Base-by-base conservation (phyloP, 768 basidiomycete species). In the Leccinum subgranulosum region DNA sequence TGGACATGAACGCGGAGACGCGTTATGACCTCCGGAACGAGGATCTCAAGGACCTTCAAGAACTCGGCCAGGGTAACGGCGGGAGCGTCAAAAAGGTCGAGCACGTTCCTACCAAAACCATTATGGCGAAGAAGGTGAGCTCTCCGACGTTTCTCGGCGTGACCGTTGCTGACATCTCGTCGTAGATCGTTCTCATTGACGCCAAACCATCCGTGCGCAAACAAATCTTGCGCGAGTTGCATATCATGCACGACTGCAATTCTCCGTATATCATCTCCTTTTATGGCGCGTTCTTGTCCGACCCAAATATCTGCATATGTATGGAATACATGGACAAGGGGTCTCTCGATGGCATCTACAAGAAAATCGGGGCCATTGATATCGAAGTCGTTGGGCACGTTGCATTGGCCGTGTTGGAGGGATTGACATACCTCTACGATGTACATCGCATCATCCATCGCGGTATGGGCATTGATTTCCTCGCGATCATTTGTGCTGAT, bases 291-390 rank as follows among this genome's bases (percentile, higher is more conserved):
- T 99, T 94, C 76, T 79, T 98, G 31, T 86, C 90, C 3, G 97
- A 99, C 73, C 96, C 96, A 12, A 98, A 98, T 68, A 96, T 99
- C 69, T 97, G 97, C 74, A 96, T 98, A 53, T 98, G 94, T 76
- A 98, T 99, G 88, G 97, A 99, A 72, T 91, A 75, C 73, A 90
- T 90, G 91, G 90, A 96, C 80, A 94, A 92, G 72, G 91, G 93
- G 60, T 94, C 88, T 9, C 79, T 97, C 9, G 97, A 99, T 72
- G 86, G 88, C 31, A 94, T 99, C 63, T 98, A 98, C 79, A 96
- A 97, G 79, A 87, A 88, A 71, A 92, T 92, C 66, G 97, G 97
- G 1, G 79, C 97, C 29, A 92, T 99, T 67, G 88, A 92, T 62
- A 91, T 98, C 64, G 88, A 92, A 49, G 82, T 99, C 21, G 93